Conservation (phyloP, 2,329 filamentous ascomycete genomes). For the Paecilomyces niveus region DNA sequence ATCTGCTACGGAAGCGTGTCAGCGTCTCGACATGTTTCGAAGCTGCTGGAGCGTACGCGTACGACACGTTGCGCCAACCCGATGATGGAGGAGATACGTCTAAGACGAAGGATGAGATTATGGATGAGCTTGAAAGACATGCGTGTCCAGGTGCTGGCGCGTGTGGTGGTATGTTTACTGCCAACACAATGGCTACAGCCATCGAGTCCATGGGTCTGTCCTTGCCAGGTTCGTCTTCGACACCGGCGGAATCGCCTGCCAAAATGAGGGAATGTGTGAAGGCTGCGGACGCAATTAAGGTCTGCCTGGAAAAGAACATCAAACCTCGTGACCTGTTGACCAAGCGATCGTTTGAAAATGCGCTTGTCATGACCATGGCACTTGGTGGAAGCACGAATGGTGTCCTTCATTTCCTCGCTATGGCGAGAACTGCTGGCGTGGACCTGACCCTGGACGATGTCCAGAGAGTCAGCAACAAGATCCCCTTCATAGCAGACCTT, state of each 20-base stretch:
- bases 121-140: slow-evolving; percentile 73
- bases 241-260: slow-evolving; percentile 69
- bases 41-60: slow-evolving; percentile 73
- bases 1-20: slow-evolving; percentile 67
- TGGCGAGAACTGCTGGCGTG: slow-evolving; percentile 79
- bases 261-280: slow-evolving; percentile 84
- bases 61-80: slow-evolving; percentile 65
- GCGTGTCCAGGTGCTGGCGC: slow-evolving; percentile 73
- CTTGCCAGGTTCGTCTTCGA: slow-evolving; percentile 76
- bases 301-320: slow-evolving; percentile 76
- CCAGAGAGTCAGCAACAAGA: slow-evolving; percentile 71
- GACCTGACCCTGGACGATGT: slow-evolving; percentile 74
- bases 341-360: slow-evolving; percentile 76
- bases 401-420: slow-evolving; percentile 81
- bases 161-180: slow-evolving; percentile 90
- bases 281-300: slow-evolving; percentile 68
- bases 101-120: slow-evolving; percentile 67
- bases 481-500: slow-evolving; percentile 79
- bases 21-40: slow-evolving; percentile 89
- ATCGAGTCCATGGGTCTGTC: slow-evolving; percentile 84
- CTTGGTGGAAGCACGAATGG: slow-evolving; percentile 87
- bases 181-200: slow-evolving; percentile 87
- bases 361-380: slow-evolving; percentile 82
- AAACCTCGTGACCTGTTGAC: slow-evolving; percentile 74
- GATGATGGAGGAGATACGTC: slow-evolving; percentile 57